Percentiles rank a stretch among this genome's conserved stretches.
phyloP scores from a whole-genome alignment of 2,329 filamentous ascomycete genomes.

The Clarireedia monteithiana region DNA sequence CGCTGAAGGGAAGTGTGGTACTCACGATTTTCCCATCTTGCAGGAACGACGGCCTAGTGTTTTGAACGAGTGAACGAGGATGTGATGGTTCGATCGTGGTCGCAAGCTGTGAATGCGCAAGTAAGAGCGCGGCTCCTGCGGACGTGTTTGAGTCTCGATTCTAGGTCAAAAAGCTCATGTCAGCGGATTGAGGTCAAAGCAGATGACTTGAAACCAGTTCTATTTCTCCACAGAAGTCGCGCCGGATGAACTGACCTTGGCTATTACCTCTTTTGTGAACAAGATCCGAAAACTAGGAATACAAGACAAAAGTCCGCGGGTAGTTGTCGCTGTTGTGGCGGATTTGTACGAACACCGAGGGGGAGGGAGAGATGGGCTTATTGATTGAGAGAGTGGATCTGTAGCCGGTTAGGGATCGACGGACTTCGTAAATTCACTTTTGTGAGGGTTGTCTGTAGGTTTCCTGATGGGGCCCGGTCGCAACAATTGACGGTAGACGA shows the following conservation, averaged over 20 bases:
- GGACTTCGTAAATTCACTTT: no score
- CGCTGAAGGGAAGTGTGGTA: neutral
- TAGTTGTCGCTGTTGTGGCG: neutral
- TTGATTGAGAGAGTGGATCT: neutral
- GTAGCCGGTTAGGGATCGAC: no score
- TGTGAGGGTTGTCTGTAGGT: no score
- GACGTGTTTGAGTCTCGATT: neutral
- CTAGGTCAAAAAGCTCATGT: neutral
- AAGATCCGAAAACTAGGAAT: neutral
- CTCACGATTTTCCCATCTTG: conserved; percentile 14
- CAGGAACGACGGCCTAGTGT: neutral
- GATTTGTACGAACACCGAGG: conserved; percentile 6
- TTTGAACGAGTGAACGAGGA: neutral
- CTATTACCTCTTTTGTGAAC: neutral
- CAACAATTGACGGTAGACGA: no score
- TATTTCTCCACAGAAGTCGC: neutral
- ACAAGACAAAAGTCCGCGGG: neutral
- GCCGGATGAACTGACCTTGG: neutral
- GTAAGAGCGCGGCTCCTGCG: conserved; percentile 6
- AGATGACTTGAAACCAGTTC: neutral
- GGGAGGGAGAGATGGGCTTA: neutral
- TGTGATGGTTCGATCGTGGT: neutral
- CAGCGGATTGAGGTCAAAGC: neutral
- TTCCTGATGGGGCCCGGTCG: no score
- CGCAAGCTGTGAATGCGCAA: neutral